A percentile compares a stretch with the other conserved stretches of the same genome.
These are phyloP conservation scores for Ustilago loliicola DNA, from an alignment of 1,284 basidiomycete species.

Conservation along the genomic window DNA sequence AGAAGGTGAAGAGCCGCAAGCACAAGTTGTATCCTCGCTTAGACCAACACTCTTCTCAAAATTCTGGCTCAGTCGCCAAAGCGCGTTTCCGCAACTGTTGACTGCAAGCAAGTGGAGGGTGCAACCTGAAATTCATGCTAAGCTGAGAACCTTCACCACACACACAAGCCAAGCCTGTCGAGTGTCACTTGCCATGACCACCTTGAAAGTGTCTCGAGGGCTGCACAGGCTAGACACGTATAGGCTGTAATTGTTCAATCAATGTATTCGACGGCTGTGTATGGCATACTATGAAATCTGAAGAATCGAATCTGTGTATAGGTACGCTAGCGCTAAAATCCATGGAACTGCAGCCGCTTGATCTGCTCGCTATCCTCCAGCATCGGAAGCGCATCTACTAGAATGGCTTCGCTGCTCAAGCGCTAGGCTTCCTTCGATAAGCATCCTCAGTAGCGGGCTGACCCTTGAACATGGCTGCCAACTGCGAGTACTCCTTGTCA, in stretches of 20 bases:
- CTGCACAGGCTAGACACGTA: not conserved
- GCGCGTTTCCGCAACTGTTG: not conserved
- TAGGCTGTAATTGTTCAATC: not conserved
- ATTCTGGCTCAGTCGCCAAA: not conserved
- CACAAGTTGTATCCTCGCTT: not conserved
- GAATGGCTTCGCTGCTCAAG: constrained; percentile 5
- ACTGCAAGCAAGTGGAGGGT: constrained; percentile 4
- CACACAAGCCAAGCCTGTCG: too few species aligned
- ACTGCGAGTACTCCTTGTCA: constrained; percentile 69
- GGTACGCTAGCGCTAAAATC: not conserved
- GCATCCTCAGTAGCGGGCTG: constrained; percentile 57
- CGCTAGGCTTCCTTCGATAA: constrained; percentile 52
- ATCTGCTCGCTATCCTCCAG: too few species aligned
- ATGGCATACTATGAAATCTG: not conserved
- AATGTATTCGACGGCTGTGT: not conserved
- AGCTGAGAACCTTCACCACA: not conserved
- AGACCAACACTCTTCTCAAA: constrained; percentile 6
- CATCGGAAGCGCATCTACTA: not conserved
- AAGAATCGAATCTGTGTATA: not conserved
- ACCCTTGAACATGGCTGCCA: constrained; percentile 59
- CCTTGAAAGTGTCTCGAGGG: too few species aligned
- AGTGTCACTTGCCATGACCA: too few species aligned
- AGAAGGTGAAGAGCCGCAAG: not conserved
- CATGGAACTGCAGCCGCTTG: not conserved
- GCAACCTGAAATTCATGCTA: not conserved